Evolutionary conservation across 495 filamentous ascomycete species (phyloP).

Genomic region (Cercophora sp.): DNA sequence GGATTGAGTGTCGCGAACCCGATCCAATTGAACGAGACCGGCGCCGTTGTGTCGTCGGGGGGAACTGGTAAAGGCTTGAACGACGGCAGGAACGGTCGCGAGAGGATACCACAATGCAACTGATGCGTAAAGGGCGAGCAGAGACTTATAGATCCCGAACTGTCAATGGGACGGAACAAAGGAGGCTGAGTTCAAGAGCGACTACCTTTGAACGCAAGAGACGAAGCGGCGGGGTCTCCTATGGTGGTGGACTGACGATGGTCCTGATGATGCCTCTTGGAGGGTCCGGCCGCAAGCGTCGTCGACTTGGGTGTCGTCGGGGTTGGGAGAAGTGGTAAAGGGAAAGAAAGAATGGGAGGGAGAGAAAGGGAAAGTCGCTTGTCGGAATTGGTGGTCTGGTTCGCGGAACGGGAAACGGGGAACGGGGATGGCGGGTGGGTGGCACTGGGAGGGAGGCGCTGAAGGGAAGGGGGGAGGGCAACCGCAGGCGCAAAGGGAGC

Average conservation of each 20-base stretch:
- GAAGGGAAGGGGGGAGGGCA: neutral
- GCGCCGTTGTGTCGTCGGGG: too few relatives aligned
- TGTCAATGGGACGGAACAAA: slow-evolving; percentile 4
- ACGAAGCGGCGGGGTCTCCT: slow-evolving; percentile 6
- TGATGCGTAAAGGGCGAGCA: too few relatives aligned
- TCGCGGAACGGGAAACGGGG: slow-evolving; percentile 8
- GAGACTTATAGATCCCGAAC: slow-evolving; percentile 2
- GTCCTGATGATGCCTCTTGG: neutral
- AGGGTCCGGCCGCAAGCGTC: slow-evolving; percentile 9
- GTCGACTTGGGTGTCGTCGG: neutral
- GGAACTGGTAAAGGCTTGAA: too few relatives aligned
- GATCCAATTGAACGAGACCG: too few relatives aligned
- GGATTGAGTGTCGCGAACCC: too few relatives aligned
- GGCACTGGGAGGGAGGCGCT: slow-evolving; percentile 12
- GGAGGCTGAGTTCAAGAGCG: slow-evolving; percentile 1
- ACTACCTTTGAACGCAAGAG: slow-evolving; percentile 10
- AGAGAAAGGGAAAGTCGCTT: neutral
- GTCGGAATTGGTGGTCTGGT: slow-evolving; percentile 9
- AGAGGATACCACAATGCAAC: too few relatives aligned
- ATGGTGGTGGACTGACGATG: neutral
- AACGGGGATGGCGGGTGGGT: slow-evolving; percentile 4
- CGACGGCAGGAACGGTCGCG: too few relatives aligned
- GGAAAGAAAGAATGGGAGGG: slow-evolving; percentile 5
- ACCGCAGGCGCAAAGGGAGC: neutral
- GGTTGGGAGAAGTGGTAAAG: neutral